Base-by-base conservation (phyloP, 208 protist species). In the Vickermania ingenoplastis region DNA sequence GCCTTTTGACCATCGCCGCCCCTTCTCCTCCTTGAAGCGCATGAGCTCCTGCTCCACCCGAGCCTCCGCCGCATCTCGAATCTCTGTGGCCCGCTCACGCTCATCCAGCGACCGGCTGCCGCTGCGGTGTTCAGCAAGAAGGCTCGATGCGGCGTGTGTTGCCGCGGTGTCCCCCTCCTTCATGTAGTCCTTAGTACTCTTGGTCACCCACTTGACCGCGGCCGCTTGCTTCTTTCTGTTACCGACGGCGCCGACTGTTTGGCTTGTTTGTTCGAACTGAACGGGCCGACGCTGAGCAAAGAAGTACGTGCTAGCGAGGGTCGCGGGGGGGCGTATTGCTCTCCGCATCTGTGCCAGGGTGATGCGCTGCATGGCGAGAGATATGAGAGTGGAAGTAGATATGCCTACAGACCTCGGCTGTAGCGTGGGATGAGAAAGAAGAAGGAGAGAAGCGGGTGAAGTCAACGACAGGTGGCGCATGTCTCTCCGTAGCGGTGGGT, bases 141-240 rank as follows among this genome's bases (percentile, higher is more conserved):
- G 50, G 21, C 50, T 26, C n/a, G 4, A 23, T 57, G 52, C 36
- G 68, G 11, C 53, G 30, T 68, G 66, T 25, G 59, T 67, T 7
- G 55, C 49, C 0, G 79, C 82, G 7, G 60, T 63, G 30, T 90
- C 79, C 5, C 65, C 73, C 66, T 93, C 86, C 23, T 59, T 74
- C 69, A 89, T 83, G 69, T 93, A 93, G 59, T 93, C 86, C 69
- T 89, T 90, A 26, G 86, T 93, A 59, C 83, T 90, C 69, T 89
- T 90, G 27, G 81, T 87, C 53, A 89, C 81, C 86, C 86, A 93
- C 25, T 69, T 69, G n/a, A 62, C 55, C 1, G 70, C 11, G 0
- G 69, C 71, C 31, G 56, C 63, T 49, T 69, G 62, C 17, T 79
- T 75, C 23, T 61, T 62, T 56, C 71, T 85, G 70, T 93, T 93